Base-by-base conservation (phyloP, 495 filamentous ascomycete species). In the Aspergillus diversus region DNA sequence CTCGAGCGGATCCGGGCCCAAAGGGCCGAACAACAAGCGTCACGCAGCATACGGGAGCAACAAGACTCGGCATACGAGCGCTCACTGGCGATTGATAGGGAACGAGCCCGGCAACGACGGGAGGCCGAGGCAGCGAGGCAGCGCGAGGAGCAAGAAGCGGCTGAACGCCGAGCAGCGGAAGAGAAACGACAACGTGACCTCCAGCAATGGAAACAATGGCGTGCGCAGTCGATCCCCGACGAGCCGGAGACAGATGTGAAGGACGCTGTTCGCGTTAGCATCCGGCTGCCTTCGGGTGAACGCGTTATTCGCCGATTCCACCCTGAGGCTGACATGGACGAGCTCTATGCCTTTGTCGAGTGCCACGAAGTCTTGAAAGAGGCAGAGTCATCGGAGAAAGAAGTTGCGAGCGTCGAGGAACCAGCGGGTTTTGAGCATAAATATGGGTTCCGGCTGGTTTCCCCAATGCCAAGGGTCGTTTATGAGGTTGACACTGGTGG, bases 261-360 rank as follows among this genome's bases (percentile, higher is more conserved):
- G 64, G 87, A 91, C 63, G 81, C 85, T 1, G 89, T 93, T n/a
- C 82, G 93, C 7, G 83, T 98, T 46, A 93, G 89, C 47, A 80
- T 99, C 32, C 89, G 93, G 61, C 83, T 97, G 75, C 86, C 87
- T 3, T 81, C 80, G 34, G 89, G 87, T 1, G 85, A 92, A 53
- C 80, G 93, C 1, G 82, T 97, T 3, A 85, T 94, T 60, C 85
- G 94, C 34, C 83, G 80, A 53, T 98, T 99, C 67, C 66, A 77
- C 1, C 77, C 81, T 4, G 78, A 85, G 3, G 84, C 88, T 1
- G 78, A 80, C 1, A 76, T 98, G 33, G 95, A 99, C 71, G 93
- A 97, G 68, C 75, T 99, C 0, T 98, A 99, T 75, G 96, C 94
- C 1, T 97, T 96, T 75, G 93, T 98, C 3, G 96, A 98, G 69